Conservation (phyloP, 2,329 filamentous ascomycete species). For the Mycosphaerelloides madeirae region DNA sequence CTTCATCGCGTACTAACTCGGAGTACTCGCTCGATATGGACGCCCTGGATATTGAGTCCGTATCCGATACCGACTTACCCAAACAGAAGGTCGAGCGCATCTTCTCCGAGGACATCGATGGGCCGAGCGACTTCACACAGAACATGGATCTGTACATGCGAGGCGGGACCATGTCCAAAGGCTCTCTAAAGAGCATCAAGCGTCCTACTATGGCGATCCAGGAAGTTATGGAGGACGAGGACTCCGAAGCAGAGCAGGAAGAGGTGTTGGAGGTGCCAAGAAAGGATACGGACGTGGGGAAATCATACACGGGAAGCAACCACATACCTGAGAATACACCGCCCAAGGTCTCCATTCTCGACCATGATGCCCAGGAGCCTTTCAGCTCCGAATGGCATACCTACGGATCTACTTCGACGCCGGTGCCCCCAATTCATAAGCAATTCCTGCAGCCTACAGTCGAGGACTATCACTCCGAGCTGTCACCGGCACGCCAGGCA, state of each 20-base stretch:
- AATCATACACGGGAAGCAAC: conserved; percentile 20
- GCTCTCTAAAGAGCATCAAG: conserved; percentile 12
- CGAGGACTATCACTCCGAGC: conserved; percentile 33
- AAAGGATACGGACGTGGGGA: neutral
- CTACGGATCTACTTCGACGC: conserved; percentile 25
- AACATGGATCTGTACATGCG: conserved; percentile 34
- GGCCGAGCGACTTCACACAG: conserved; percentile 35
- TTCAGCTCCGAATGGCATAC: conserved; percentile 30
- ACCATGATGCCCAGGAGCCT: conserved; percentile 13
- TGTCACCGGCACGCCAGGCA: conserved; percentile 25
- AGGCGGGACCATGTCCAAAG: conserved; percentile 16
- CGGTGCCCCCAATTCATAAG: conserved; percentile 23
- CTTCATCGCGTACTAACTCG: conserved; percentile 21
- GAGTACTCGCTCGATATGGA: conserved; percentile 33
- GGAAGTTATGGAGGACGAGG: conserved; percentile 1
- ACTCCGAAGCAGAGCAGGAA: neutral
- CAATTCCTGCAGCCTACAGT: conserved; percentile 32
- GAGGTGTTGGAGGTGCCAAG: conserved; percentile 2
- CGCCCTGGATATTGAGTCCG: conserved; percentile 27
- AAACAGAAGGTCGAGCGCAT: conserved; percentile 27
- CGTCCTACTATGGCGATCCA: neutral
- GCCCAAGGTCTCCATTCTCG: conserved; percentile 19
- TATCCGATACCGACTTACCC: conserved; percentile 22
- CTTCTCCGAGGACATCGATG: conserved; percentile 35
- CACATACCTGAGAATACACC: conserved; percentile 27